Conservation (phyloP, 305 asterid genomes). For the Plantago coronopus region DNA sequence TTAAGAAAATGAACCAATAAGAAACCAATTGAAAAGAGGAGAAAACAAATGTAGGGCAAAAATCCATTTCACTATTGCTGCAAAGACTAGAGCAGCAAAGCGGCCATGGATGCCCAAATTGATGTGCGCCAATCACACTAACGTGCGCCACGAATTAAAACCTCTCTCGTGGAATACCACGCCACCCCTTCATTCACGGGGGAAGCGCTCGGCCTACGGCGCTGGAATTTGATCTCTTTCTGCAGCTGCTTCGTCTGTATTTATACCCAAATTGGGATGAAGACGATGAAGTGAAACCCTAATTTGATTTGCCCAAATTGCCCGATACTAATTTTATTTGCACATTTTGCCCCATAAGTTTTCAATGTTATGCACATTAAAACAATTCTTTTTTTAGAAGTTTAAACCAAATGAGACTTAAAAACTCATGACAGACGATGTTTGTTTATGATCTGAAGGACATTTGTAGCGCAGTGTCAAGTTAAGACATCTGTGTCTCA, state of each 20-base stretch:
- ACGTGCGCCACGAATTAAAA: constrained; percentile 56
- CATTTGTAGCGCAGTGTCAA: too few relatives aligned
- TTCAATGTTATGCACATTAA: too few relatives aligned
- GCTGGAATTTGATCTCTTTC: constrained; percentile 15
- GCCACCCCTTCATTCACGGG: constrained; percentile 50
- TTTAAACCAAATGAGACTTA: too few relatives aligned
- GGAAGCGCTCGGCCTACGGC: constrained; percentile 79
- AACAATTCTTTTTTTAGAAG: too few relatives aligned
- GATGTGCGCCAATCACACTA: constrained; percentile 59
- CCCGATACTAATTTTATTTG: neutral
- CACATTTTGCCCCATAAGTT: too few relatives aligned
- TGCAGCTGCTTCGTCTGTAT: neutral
- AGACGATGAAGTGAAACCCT: neutral
- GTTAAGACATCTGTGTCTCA: too few relatives aligned
- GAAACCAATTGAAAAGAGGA: neutral
- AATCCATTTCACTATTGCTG: constrained; percentile 39
- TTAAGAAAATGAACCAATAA: neutral
- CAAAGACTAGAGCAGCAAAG: constrained; percentile 42
- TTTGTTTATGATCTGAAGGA: too few relatives aligned
- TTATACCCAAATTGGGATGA: neutral
- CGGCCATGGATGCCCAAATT: constrained; percentile 40
- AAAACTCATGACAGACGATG: too few relatives aligned
- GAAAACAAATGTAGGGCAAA: constrained; percentile 31
- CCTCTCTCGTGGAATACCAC: constrained; percentile 75
- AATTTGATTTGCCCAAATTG: neutral